Percentiles rank a stretch among this genome's conserved stretches.
These are phyloP conservation scores for Aspergillus saccharolyticus DNA, from an alignment of 495 filamentous ascomycete genomes.

Conservation along the genomic window DNA sequence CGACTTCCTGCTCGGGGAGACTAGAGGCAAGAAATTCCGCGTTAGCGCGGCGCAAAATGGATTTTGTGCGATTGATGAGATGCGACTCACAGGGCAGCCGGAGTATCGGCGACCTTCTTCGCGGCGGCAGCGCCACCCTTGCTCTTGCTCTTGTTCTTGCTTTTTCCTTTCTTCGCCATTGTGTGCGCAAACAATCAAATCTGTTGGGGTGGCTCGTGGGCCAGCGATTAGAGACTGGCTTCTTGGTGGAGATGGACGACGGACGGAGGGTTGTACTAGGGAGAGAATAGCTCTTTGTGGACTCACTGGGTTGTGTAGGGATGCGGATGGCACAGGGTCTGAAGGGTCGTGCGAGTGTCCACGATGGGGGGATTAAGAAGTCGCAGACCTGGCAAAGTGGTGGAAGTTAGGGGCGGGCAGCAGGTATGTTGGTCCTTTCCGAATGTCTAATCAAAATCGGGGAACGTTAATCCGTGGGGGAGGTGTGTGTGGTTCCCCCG, in stretches of 20 bases:
- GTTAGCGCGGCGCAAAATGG: slow-evolving; percentile 2
- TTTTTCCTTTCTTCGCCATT: slow-evolving; percentile 46
- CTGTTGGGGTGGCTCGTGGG: not conserved
- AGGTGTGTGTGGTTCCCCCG: not conserved
- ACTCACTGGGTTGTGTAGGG: slow-evolving; percentile 6
- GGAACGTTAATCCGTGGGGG: slow-evolving; percentile 25
- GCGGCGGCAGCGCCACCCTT: slow-evolving; percentile 29
- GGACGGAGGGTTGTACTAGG: not conserved
- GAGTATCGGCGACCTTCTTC: slow-evolving; percentile 31
- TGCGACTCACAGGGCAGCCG: slow-evolving; percentile 41
- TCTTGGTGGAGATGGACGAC: slow-evolving; percentile 9
- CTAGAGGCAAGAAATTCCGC: slow-evolving; percentile 13
- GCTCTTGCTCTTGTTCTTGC: slow-evolving; percentile 33
- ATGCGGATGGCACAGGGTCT: slow-evolving; percentile 1
- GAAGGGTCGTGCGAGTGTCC: not conserved
- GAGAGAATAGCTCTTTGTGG: not conserved
- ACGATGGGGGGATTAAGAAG: slow-evolving; percentile 3
- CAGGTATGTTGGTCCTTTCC: slow-evolving; percentile 22
- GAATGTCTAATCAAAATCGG: slow-evolving; percentile 20
- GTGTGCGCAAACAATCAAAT: slow-evolving; percentile 15
- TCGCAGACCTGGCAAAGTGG: not conserved
- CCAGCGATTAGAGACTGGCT: slow-evolving; percentile 11
- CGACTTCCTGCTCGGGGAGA: slow-evolving; percentile 32
- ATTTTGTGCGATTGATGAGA: not conserved
- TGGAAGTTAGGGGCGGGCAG: slow-evolving; percentile 18